Evolutionary conservation across 306 rosid species (phyloP).

Genomic region (Prunus mume): DNA sequence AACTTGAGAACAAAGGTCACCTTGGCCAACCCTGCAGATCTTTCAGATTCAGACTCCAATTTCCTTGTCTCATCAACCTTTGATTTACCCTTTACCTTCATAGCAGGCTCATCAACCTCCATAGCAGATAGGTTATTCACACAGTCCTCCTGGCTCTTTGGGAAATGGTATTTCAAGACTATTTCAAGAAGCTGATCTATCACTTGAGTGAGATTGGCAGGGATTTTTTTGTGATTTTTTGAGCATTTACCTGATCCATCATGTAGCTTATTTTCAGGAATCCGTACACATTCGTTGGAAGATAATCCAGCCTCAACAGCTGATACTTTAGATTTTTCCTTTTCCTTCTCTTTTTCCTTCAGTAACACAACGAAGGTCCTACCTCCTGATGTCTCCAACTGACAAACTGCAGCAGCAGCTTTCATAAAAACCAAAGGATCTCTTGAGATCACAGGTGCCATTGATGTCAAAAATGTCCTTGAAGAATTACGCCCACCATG

Average conservation of each 20-base stretch:
- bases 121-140: conserved; percentile 50
- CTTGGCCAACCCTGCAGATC: conserved; percentile 86
- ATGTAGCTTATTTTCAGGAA: conserved; percentile 72
- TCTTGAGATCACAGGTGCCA: conserved; percentile 93
- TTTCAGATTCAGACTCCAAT: conserved; percentile 73
- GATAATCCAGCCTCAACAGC: conserved; percentile 63
- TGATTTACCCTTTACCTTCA: conserved; percentile 91
- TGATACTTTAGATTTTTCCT: conserved; percentile 68
- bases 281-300: conserved; percentile 72
- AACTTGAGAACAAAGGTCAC: conserved; percentile 91
- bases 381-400: conserved; percentile 90
- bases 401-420: conserved; percentile 89
- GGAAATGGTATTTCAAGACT: conserved; percentile 71
- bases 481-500: conserved; percentile 81
- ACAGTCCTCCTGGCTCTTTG: conserved; percentile 52
- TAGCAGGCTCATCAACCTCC: conserved; percentile 90
- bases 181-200: conserved; percentile 95
- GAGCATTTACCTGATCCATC: conserved; percentile 82
- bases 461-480: conserved; percentile 72
- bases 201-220: conserved; percentile 88
- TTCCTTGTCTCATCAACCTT: conserved; percentile 69
- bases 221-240: conserved; percentile 86
- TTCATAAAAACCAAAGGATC: conserved; percentile 95
- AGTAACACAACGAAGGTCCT: conserved; percentile 74
- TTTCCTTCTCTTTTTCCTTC: conserved; percentile 86